Evolutionary conservation across 2,329 filamentous ascomycete genomes (phyloP).

Genomic region (Penicillium sp.): DNA sequence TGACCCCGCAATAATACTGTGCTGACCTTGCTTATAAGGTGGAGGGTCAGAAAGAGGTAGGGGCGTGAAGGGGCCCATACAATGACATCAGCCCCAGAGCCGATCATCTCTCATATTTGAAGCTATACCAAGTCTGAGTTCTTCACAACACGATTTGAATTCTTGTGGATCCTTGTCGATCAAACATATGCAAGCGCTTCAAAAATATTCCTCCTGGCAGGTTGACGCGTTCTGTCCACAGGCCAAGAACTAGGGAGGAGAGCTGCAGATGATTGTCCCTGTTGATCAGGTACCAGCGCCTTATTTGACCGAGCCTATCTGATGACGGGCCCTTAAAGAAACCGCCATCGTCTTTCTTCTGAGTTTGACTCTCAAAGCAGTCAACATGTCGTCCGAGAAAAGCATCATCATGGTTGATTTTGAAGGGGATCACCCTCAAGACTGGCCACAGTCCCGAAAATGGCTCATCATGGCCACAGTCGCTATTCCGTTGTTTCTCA

Average conservation of each 20-base stretch:
- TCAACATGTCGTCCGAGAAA: not conserved
- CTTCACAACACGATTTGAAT: not conserved
- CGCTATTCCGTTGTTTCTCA: constrained; percentile 6
- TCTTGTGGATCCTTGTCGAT: not conserved
- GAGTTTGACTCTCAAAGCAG: not conserved
- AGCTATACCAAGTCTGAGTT: not conserved
- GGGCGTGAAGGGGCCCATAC: not conserved
- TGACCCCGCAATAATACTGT: not conserved
- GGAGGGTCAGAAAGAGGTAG: not conserved
- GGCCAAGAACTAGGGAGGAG: not conserved
- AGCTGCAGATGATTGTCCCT: not conserved
- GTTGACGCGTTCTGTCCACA: not conserved
- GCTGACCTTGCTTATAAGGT: not conserved
- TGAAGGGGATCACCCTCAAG: constrained; percentile 10
- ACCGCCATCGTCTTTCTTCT: not conserved
- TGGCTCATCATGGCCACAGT: constrained; percentile 6
- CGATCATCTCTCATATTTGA: not conserved
- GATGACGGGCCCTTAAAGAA: too few relatives aligned
- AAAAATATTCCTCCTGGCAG: not conserved
- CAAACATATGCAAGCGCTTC: not conserved
- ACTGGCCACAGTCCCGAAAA: constrained; percentile 9
- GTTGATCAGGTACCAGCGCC: not conserved
- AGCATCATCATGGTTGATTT: constrained; percentile 9
- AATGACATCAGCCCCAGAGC: not conserved
- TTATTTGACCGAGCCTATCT: not conserved